Conservation (phyloP, 208 protist genomes). For the Leishmania turanica region DNA sequence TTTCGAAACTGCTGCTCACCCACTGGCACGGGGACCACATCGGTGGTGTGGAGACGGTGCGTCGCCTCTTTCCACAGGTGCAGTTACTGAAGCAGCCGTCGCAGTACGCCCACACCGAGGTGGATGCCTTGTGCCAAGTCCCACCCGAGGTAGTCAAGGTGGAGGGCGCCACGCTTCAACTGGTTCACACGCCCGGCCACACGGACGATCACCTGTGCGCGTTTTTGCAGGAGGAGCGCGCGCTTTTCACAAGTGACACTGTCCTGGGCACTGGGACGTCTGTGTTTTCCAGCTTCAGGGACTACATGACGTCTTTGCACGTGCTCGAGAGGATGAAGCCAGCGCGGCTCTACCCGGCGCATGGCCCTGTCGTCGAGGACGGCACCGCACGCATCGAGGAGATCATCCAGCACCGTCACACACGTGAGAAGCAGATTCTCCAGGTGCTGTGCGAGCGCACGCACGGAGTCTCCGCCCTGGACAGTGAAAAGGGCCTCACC, state of each 20-base stretch:
- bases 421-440: conserved; percentile 66
- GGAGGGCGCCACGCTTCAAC: conserved; percentile 51
- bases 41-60: conserved; percentile 52
- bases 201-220: conserved; percentile 70
- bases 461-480: not conserved
- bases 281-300: conserved; percentile 60
- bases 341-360: conserved; percentile 51
- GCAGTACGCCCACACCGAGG: conserved; percentile 20
- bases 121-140: conserved; percentile 30
- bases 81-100: conserved; percentile 53
- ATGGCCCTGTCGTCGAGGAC: conserved; percentile 59
- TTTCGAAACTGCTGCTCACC: conserved; percentile 65
- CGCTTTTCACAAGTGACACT: conserved; percentile 69
- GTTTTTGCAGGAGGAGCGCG: conserved; percentile 52
- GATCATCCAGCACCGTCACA: conserved; percentile 54
- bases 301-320: conserved; percentile 63
- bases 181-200: conserved; percentile 64
- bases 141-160: conserved; percentile 37
- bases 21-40: conserved; percentile 79
- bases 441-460: conserved; percentile 29
- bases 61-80: conserved; percentile 40
- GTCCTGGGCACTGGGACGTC: conserved; percentile 64
- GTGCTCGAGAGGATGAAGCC: conserved; percentile 33
- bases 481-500: conserved; percentile 10
- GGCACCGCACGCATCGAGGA: conserved; percentile 47